Evolutionary conservation across 2,329 filamentous ascomycete species (phyloP).

Genomic region (Paecilomyces dactylethromorphus): DNA sequence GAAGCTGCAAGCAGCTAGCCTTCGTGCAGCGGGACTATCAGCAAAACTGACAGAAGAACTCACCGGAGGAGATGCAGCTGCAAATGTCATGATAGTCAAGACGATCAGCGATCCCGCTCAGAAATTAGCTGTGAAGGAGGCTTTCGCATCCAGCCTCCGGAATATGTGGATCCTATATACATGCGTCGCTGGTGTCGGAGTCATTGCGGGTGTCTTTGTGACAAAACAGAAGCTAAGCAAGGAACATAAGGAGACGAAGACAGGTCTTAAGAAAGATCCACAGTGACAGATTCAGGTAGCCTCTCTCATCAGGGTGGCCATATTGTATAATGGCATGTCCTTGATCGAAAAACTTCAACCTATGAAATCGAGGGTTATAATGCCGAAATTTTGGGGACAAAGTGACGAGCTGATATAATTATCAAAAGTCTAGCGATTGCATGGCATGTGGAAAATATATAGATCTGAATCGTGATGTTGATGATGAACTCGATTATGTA

Average conservation of each 20-base stretch:
- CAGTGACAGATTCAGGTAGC: neutral
- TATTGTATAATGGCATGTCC: neutral
- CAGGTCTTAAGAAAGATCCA: slow-evolving; percentile 31
- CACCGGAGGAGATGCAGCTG: slow-evolving; percentile 40
- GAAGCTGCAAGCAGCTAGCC: slow-evolving; percentile 50
- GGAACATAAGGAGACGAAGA: slow-evolving; percentile 48
- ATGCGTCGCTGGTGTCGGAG: slow-evolving; percentile 31
- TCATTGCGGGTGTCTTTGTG: slow-evolving; percentile 41
- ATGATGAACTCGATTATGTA: neutral
- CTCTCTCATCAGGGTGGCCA: neutral
- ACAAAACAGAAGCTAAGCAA: slow-evolving; percentile 39
- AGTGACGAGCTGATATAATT: no score
- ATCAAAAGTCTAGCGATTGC: neutral
- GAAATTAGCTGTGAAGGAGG: slow-evolving; percentile 35
- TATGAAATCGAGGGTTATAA: neutral
- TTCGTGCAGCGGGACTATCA: slow-evolving; percentile 44
- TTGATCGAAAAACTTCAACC: neutral
- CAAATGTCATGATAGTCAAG: slow-evolving; percentile 40
- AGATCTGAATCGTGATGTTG: neutral
- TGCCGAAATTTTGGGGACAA: no score
- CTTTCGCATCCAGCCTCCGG: slow-evolving; percentile 44
- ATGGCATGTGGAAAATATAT: neutral
- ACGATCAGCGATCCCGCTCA: slow-evolving; percentile 32
- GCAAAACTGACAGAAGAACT: slow-evolving; percentile 17
- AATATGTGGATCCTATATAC: slow-evolving; percentile 47